Evolutionary conservation across 495 filamentous ascomycete genomes (phyloP).

Genomic region (Tetracladium marchalianum): DNA sequence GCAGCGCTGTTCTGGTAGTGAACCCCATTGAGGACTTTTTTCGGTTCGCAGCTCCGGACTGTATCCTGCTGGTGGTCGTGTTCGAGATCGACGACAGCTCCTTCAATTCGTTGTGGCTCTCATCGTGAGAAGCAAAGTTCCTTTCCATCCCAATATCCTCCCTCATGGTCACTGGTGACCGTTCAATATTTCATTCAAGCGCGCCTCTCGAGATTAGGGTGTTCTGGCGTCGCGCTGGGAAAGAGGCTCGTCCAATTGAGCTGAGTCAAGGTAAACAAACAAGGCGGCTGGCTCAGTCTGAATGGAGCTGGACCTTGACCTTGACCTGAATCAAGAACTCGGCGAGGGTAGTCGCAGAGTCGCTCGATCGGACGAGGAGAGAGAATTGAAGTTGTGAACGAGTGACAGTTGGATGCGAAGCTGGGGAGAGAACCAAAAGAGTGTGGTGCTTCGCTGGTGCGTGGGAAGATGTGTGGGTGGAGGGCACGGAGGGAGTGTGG

Average conservation of each 20-base stretch:
- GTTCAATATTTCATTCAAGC: not conserved
- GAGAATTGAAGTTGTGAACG: conserved; percentile 12
- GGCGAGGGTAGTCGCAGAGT: too few species aligned
- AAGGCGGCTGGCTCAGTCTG: too few species aligned
- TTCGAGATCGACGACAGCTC: conserved; percentile 1
- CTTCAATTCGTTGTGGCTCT: not conserved
- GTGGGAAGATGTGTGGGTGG: conserved; percentile 9
- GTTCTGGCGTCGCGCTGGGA: too few species aligned
- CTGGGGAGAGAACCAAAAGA: too few species aligned
- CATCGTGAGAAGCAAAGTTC: conserved; percentile 4
- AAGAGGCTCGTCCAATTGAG: too few species aligned
- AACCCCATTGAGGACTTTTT: conserved; percentile 4
- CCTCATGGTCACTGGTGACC: conserved; percentile 7
- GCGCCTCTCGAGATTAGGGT: not conserved
- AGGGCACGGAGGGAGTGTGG: not conserved
- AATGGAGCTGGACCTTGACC: too few species aligned
- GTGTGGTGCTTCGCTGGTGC: not conserved
- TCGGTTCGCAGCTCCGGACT: not conserved
- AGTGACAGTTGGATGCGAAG: conserved; percentile 9
- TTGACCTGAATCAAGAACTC: too few species aligned
- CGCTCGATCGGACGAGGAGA: not conserved
- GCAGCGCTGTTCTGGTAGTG: conserved; percentile 13
- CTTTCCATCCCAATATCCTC: conserved; percentile 6
- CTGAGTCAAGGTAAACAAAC: too few species aligned
- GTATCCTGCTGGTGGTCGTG: conserved; percentile 2